phyloP scores from a whole-genome alignment of 805 yeast genomes.

The Wickerhamomyces bisporus region DNA sequence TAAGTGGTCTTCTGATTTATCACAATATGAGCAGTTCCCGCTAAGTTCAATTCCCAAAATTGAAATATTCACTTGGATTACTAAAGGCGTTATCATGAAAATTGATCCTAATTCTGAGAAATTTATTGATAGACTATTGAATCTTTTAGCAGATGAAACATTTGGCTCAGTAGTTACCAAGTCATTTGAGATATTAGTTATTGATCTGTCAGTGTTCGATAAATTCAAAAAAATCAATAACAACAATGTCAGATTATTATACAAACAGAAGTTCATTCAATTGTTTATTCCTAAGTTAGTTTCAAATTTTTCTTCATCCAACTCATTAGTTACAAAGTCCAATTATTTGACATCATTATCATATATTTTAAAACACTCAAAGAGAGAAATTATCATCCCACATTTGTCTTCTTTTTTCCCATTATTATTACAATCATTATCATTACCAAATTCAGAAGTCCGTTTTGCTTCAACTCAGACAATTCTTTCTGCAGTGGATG shows the following conservation, averaged over 20 bases:
- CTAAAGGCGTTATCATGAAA: conserved; percentile 63
- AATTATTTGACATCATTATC: conserved; percentile 64
- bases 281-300: conserved; percentile 53
- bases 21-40: conserved; percentile 1
- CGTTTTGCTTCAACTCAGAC: conserved; percentile 59
- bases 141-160: conserved; percentile 27
- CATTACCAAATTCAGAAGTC: conserved; percentile 37
- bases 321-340: conserved; percentile 31
- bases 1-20: conserved; percentile 35
- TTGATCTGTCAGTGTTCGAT: conserved; percentile 59
- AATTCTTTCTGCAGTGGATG: conserved; percentile 48
- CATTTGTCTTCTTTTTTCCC: conserved; percentile 66
- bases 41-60: conserved; percentile 27
- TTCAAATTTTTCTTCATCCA: conserved; percentile 32
- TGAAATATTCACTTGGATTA: conserved; percentile 63
- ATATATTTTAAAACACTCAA: conserved; percentile 57
- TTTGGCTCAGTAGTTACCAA: conserved; percentile 41
- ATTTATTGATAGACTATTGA: conserved; percentile 30
- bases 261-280: conserved; percentile 77
- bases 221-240: conserved; percentile 42
- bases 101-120: conserved; percentile 37
- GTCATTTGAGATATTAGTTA: conserved; percentile 57
- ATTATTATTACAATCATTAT: conserved; percentile 59
- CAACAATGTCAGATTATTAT: conserved; percentile 58
- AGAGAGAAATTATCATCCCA: conserved; percentile 56